Evolutionary conservation across 305 asterid genomes (phyloP), one percentile per base, ranked within the genome.

Genomic region (Fraxinus angustifolia): DNA sequence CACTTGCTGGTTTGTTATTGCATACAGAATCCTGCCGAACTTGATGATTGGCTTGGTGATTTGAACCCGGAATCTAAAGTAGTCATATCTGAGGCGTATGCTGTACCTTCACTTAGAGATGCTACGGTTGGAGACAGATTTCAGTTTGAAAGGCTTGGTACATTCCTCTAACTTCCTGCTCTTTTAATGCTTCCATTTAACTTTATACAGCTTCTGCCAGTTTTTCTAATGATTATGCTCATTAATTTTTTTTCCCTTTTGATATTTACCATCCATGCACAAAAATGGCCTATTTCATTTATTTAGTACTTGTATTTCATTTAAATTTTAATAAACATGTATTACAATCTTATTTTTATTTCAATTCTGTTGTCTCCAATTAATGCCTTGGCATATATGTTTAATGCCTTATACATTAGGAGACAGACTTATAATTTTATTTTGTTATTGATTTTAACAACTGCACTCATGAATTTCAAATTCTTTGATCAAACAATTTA

Each of bases 121-220:
- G 92, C 94, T 78, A 83, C 82, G 17, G 79, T 90, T 73, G 98
- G 99, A 76, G 98, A 93, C 84, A 85, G 40, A 45, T 96, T 92
- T 87, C 99, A 94, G 93, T 94, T 96, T 72, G 99, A 94, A 90
- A 86, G 98, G 86, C 92, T 94, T 48, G 98, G 99, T 95, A 87
- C 65, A 85, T 85, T 80, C 81, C 78, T 33, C 16, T 60, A 50
- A 16, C 75, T 75, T 40, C 12, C 75, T 38, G 8, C 70, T 38
- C 62, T 31, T 33, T 19, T 17, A 2, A 34, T 71, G 12, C 48
- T 31, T 71, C 28, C 75, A 71, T 33, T 71, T 33, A 16, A 16
- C 75, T 71, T 71, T 31, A 68, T 26, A 21, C 6, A 34, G 31
- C 33, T 12, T 31, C 6, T 42, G 33, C 12, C 45, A 36, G 23